A percentile compares a stretch with the other conserved stretches of the same genome.
These are phyloP conservation scores for Penicillium canariense DNA, from an alignment of 495 filamentous ascomycete species.

Conservation along the genomic window DNA sequence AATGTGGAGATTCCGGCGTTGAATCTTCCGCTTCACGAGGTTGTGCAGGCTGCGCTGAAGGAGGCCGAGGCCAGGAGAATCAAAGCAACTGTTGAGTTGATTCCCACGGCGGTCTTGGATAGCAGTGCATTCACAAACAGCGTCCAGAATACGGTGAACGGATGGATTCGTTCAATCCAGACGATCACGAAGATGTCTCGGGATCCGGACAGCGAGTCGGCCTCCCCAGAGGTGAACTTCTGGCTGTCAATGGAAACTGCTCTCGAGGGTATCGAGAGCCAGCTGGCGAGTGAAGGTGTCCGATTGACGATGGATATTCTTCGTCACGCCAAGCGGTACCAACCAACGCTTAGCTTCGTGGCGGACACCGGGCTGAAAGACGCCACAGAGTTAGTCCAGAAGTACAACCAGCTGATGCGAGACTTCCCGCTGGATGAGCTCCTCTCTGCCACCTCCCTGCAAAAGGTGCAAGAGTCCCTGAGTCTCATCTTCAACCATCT, in stretches of 20 bases:
- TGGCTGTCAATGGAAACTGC: constrained; percentile 95
- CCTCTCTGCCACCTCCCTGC: constrained; percentile 82
- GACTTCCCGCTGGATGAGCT: constrained; percentile 96
- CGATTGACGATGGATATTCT: constrained; percentile 89
- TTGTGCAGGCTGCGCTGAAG: constrained; percentile 79
- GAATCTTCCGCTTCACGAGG: constrained; percentile 77
- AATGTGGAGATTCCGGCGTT: constrained; percentile 96
- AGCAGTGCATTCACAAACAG: constrained; percentile 92
- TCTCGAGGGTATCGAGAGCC: constrained; percentile 83
- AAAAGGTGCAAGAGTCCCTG: constrained; percentile 88
- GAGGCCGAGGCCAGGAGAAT: constrained; percentile 62
- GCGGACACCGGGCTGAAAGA: constrained; percentile 95
- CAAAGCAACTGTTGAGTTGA: constrained; percentile 70
- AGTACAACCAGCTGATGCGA: constrained; percentile 97
- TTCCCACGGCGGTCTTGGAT: constrained; percentile 66
- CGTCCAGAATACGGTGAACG: constrained; percentile 87
- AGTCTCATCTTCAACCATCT: constrained; percentile 85
- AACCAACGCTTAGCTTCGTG: constrained; percentile 92
- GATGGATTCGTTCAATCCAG: constrained; percentile 98
- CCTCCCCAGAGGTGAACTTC: constrained; percentile 96
- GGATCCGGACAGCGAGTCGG: constrained; percentile 83
- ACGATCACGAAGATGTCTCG: constrained; percentile 92
- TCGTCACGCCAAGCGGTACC: constrained; percentile 92
- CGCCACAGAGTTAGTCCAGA: constrained; percentile 90
- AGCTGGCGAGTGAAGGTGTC: constrained; percentile 85